phyloP scores from a whole-genome alignment of 2,329 filamentous ascomycete genomes.

The Stemphylium lycopersici region DNA sequence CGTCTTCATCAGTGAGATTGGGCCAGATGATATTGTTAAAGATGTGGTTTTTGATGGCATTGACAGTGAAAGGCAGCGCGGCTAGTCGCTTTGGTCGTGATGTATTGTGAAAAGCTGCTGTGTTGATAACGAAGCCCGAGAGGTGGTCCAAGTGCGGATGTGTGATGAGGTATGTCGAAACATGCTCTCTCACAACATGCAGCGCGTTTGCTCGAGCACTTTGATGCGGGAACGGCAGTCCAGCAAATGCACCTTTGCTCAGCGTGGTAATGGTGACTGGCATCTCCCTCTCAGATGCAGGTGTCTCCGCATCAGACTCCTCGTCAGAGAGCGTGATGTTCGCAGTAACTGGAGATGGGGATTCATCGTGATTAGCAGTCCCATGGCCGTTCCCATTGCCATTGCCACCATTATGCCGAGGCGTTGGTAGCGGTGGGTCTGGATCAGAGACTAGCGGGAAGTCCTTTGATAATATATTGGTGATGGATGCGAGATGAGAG shows the following conservation, averaged over 20 bases:
- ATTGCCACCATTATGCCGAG: slow-evolving; percentile 18
- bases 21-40: slow-evolving; percentile 99
- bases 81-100: slow-evolving; percentile 82
- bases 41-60: slow-evolving; percentile 89
- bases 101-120: slow-evolving; percentile 79
- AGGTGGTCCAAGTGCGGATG: slow-evolving; percentile 98
- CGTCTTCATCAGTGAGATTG: slow-evolving; percentile 94
- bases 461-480: slow-evolving; percentile 71
- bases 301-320: slow-evolving; percentile 37
- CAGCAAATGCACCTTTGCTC: slow-evolving; percentile 75
- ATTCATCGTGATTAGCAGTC: slow-evolving; percentile 20
- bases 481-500: slow-evolving; percentile 84
- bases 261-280: slow-evolving; percentile 61
- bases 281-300: slow-evolving; percentile 32
- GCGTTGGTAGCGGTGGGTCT: slow-evolving; percentile 14
- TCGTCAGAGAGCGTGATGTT: slow-evolving; percentile 32
- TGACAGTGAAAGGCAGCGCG: slow-evolving; percentile 85
- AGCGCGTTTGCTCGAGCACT: slow-evolving; percentile 78
- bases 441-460: slow-evolving; percentile 52
- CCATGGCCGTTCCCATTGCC: slow-evolving; percentile 26
- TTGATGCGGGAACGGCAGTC: slow-evolving; percentile 71
- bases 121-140: slow-evolving; percentile 90
- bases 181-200: slow-evolving; percentile 76
- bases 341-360: slow-evolving; percentile 35
- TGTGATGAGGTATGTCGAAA: slow-evolving; percentile 90